Percentiles rank a stretch among this genome's conserved stretches.
These are phyloP conservation scores for Scutellaria barbata DNA, from an alignment of 257 asterid genomes.

Conservation along the genomic window DNA sequence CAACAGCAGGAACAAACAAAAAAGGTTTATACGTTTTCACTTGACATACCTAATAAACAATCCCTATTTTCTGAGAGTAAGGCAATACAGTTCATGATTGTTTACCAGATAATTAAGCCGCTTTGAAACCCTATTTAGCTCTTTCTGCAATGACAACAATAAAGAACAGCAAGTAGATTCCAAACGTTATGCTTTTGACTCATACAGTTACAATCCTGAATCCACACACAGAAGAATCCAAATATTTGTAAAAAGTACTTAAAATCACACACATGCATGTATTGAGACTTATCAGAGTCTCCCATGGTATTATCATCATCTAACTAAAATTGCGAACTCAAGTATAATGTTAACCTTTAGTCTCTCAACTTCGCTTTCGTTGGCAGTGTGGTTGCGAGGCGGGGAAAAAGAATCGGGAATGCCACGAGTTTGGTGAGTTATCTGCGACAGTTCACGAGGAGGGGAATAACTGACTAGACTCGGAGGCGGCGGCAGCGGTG, in stretches of 20 bases:
- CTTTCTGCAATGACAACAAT: conserved; percentile 54
- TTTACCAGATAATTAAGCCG: conserved; percentile 65
- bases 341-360: conserved; percentile 56
- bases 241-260: neutral
- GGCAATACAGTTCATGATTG: neutral
- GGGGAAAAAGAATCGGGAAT: conserved; percentile 36
- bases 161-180: neutral
- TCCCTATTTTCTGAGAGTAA: neutral
- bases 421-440: conserved; percentile 29
- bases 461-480: conserved; percentile 61
- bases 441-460: conserved; percentile 87
- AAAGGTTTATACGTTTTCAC: conserved; percentile 10
- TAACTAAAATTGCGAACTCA: neutral
- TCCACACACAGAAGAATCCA: neutral
- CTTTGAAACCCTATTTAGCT: conserved; percentile 69
- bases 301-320: conserved; percentile 7
- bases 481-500: conserved; percentile 37
- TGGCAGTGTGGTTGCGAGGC: conserved; percentile 36
- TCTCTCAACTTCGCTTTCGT: conserved; percentile 52
- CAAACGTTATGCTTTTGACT: conserved; percentile 1
- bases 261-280: neutral
- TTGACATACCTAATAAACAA: conserved; percentile 13
- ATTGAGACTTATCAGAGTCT: conserved; percentile 1
- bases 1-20: conserved; percentile 8
- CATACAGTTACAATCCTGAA: neutral